These are phyloP conservation scores for Pythium guiyangense DNA, from an alignment of 352 stramenopile genomes.

Conservation along the genomic window DNA sequence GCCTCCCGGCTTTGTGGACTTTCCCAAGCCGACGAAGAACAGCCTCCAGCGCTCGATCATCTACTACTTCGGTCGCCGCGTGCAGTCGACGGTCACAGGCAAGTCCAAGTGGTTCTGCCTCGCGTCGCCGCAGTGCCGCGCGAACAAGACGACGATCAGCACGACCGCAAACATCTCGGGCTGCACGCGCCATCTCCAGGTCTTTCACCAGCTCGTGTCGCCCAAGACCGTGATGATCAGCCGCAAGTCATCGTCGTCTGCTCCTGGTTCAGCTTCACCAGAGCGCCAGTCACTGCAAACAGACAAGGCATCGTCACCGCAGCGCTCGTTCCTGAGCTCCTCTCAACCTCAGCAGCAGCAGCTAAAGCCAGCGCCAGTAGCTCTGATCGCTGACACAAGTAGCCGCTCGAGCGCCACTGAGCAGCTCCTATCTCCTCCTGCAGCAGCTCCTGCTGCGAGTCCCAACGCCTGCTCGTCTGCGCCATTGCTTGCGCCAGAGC, in stretches of 20 bases:
- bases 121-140: conserved; percentile 16
- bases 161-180: conserved; percentile 20
- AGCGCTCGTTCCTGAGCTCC: too few relatives aligned
- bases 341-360: too few relatives aligned
- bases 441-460: neutral
- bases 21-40: conserved; percentile 20
- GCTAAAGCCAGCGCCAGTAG: too few relatives aligned
- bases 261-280: neutral
- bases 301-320: too few relatives aligned
- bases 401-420: too few relatives aligned
- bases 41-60: conserved; percentile 22
- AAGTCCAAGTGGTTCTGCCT: conserved; percentile 24
- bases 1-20: conserved; percentile 13
- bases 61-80: conserved; percentile 20
- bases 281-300: neutral
- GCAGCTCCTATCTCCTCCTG: neutral
- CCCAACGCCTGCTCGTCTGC: neutral
- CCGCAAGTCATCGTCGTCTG: conserved; percentile 1
- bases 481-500: neutral
- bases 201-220: conserved; percentile 21
- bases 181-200: conserved; percentile 20
- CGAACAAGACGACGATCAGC: conserved; percentile 20
- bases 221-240: conserved; percentile 17
- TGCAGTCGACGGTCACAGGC: conserved; percentile 6
- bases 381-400: too few relatives aligned